Base-by-base conservation (phyloP, 139 green algal genomes). In the Gonium pectorale region DNA sequence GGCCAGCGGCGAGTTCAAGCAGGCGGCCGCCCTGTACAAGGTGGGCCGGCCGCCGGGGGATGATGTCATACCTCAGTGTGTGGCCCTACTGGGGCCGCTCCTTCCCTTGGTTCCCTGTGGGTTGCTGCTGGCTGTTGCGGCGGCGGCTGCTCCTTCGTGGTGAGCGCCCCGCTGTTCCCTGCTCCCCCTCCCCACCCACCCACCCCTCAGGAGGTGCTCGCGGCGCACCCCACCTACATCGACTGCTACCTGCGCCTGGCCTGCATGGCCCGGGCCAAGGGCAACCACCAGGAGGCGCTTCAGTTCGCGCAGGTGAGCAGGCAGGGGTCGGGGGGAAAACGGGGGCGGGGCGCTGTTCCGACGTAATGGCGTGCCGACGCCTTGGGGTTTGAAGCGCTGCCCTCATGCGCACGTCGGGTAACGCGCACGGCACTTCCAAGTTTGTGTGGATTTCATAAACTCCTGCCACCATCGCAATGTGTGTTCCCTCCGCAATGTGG, bases 211-310 rank as follows among this genome's bases (percentile, higher is more conserved):
- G 81, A 79, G 26, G 89, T 98, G 43, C 85, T 97, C 13, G 13
- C 33, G 8, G 51, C 52, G 38, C 59, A 87, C 70, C 91, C 93
- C 31, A 80, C 85, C 46, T 98, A 99, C 91, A 90, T 91, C 11
- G 96, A 98, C 87, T 97, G 94, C 89, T 89, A 93, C 78, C 90
- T 99, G 81, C 95, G 96, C 22, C 91, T 98, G 62, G 92, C 94
- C 2, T 93, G 85, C 82, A 93, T 98, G 17, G 89, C 93, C 0
- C 81, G 80, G 21, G 68, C 62, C 26, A 81, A 69, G n/a, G 90
- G 90, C 24, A 75, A 92, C 69, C 83, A 91, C 49, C 43, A 88
- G 31, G 82, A 87, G 19, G 95, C 96, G 29, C 35, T 92, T 44
- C 27, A 80, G 29, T 95, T 91, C 90, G 89, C 87, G 19, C 71